These are phyloP conservation scores for Neurospora hispaniola DNA, from an alignment of 495 filamentous ascomycete species.

Conservation along the genomic window DNA sequence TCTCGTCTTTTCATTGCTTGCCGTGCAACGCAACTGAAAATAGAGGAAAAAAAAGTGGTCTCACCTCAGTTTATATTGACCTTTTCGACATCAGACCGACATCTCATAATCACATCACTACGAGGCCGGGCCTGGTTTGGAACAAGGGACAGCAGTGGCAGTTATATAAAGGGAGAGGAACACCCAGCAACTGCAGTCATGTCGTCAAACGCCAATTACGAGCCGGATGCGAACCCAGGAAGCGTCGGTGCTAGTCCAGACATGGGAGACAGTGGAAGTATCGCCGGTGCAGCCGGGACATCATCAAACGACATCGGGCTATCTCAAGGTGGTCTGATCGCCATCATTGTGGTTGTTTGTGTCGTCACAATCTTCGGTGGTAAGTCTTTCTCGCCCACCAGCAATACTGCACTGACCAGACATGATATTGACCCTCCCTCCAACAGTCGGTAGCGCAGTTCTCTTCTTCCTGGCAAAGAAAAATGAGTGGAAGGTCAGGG, in stretches of 20 bases:
- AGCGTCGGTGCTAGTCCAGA: slow-evolving; percentile 8
- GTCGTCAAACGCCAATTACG: slow-evolving; percentile 10
- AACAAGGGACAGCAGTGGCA: neutral
- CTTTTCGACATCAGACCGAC: neutral
- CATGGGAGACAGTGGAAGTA: slow-evolving; percentile 23
- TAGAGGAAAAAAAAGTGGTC: neutral
- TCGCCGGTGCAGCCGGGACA: slow-evolving; percentile 45
- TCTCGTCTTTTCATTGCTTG: neutral
- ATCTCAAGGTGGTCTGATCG: slow-evolving; percentile 48
- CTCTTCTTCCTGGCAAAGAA: slow-evolving; percentile 49
- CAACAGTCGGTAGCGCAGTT: slow-evolving; percentile 33
- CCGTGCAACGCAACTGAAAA: neutral
- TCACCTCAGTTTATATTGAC: neutral
- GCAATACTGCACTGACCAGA: neutral
- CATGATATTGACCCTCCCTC: neutral
- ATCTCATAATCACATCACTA: neutral
- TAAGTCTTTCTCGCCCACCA: slow-evolving; percentile 18
- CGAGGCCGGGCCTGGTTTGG: neutral
- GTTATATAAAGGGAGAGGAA: neutral
- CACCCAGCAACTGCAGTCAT: neutral
- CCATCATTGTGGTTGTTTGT: slow-evolving; percentile 51
- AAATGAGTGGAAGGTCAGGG: slow-evolving; percentile 44
- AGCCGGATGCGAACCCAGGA: neutral
- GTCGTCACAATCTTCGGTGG: slow-evolving; percentile 47
- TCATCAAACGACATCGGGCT: slow-evolving; percentile 39